Evolutionary conservation across 108 stramenopile species (phyloP), one percentile per base, ranked within the genome.

Genomic region (Bacterosira constricta): DNA sequence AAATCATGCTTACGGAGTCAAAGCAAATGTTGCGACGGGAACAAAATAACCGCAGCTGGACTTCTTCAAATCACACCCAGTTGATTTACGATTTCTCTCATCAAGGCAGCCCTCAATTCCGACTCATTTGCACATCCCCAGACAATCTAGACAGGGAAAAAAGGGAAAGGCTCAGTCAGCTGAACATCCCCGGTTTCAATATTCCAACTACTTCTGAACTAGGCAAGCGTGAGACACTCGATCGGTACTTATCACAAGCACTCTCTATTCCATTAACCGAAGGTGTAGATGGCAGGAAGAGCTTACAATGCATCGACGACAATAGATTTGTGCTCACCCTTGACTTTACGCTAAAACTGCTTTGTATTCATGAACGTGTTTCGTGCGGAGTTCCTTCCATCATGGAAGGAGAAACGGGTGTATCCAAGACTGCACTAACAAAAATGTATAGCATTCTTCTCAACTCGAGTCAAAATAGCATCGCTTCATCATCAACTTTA

Each of bases 391-490:
- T 56, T 12, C 73, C 73, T 0, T 74, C 66, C 60, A 20, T 66
- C 2, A 74, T 74, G 66, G 73, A 74, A 10, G 73, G 73, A 5
- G 73, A 74, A 29, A 74, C 73, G 1, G 73, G 73, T 11, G 73
- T 74, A n/a, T 74, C 73, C 1, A 74, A 74, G 47, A 74, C 73
- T 20, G 73, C 73, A 11, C 56, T 74, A 25, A 59, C 73, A 0
- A 74, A 67, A 52, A 74, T 74, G 73, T 74, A 74, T 25, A 74
- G 73, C 17, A 56, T 74, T 57, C 55, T 74, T 11, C n/a, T 74
- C 8, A 74, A 74, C 36, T 67, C 66, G 20, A 36, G 37, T 15
- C 55, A 59, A 58, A 57, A 17, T 9, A 46, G 32, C 7, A 41
- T 27, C 26, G 73, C 73, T 6, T 34, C 44, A 27, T 32, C 12